Evolutionary conservation across 805 yeast genomes (phyloP), one percentile per base, ranked within the genome.

Genomic region (Cyberlindnera maritima): DNA sequence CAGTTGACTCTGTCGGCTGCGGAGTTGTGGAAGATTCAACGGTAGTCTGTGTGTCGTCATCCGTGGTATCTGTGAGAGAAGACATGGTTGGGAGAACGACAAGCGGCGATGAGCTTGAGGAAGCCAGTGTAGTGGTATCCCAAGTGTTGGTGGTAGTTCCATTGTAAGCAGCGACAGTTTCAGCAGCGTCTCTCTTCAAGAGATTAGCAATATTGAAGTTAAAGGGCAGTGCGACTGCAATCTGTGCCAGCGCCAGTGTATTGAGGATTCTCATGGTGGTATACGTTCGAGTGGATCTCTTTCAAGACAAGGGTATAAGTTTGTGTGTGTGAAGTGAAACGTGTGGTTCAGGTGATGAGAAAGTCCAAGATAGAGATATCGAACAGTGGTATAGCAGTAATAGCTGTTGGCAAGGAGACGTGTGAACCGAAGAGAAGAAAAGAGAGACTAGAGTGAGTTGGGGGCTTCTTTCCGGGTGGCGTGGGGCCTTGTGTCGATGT

Each of bases 201-300:
- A 47, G 42, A 4, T 36, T 17, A 13, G 21, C 47, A 11, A 52
- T n/a, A 18, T 44, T 28, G 23, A 53, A 34, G 28, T 44, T 43
- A 26, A 48, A 53, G 1, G 57, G 57, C 17, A 48, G 39, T 1
- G 57, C 57, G 11, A 46, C 42, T 12, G 55, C 51, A 13, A 41
- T 26, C 19, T 53, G 52, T 11, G 57, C 49, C 15, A 50, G 17
- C 6, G 46, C 35, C 25, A 50, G 25, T 8, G 49, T 26, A 25
- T 47, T 53, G 23, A 49, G 38, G 7, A 44, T 13, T 44, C 53
- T 53, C 55, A 53, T 50, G 15, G 25, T 48, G 44, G 19, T 4
- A 25, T 29, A 3, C 18, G 25, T 35, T 35, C n/a, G 8, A 21
- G 4, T 36, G 9, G 4, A 11, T 36, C 39, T 36, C 31, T 11